Conservation (phyloP, 352 stramenopile species). For the Phytopythium helicoides region DNA sequence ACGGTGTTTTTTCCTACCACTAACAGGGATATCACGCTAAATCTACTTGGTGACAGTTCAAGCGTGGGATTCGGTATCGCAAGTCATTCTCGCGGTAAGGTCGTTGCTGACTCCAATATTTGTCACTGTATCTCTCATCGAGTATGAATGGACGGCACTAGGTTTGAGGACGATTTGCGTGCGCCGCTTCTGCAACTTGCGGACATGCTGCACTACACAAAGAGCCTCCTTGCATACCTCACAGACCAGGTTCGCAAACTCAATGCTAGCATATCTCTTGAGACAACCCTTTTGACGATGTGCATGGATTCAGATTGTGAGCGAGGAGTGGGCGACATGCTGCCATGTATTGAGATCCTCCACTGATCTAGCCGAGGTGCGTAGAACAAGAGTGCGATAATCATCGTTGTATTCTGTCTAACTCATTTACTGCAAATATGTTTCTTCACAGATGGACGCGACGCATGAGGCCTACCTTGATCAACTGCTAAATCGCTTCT, state of each 20-base stretch:
- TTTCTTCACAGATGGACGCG: slow-evolving; percentile 42
- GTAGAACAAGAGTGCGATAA: too few species aligned
- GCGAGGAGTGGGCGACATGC: slow-evolving; percentile 20
- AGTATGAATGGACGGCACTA: too few species aligned
- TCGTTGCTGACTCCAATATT: slow-evolving; percentile 6
- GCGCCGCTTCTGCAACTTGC: slow-evolving; percentile 44
- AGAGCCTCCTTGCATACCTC: slow-evolving; percentile 65
- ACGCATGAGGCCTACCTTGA: slow-evolving; percentile 64
- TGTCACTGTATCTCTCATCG: too few species aligned
- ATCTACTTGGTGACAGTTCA: slow-evolving; percentile 55
- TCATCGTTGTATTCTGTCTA: neutral
- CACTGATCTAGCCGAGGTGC: slow-evolving; percentile 26
- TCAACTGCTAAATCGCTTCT: slow-evolving; percentile 61
- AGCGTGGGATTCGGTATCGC: slow-evolving; percentile 48
- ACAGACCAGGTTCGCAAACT: slow-evolving; percentile 43
- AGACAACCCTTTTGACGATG: neutral
- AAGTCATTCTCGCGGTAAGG: slow-evolving; percentile 45
- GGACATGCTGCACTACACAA: slow-evolving; percentile 79
- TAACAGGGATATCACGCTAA: too few species aligned
- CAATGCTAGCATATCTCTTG: neutral
- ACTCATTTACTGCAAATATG: neutral
- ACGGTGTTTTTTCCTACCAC: slow-evolving; percentile 61
- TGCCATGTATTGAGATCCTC: slow-evolving; percentile 14
- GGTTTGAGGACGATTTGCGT: slow-evolving; percentile 43
- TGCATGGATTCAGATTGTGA: slow-evolving; percentile 18